Evolutionary conservation across 1,284 basidiomycete species (phyloP), one percentile per base, ranked within the genome.

Genomic region (Trametes polyzona): DNA sequence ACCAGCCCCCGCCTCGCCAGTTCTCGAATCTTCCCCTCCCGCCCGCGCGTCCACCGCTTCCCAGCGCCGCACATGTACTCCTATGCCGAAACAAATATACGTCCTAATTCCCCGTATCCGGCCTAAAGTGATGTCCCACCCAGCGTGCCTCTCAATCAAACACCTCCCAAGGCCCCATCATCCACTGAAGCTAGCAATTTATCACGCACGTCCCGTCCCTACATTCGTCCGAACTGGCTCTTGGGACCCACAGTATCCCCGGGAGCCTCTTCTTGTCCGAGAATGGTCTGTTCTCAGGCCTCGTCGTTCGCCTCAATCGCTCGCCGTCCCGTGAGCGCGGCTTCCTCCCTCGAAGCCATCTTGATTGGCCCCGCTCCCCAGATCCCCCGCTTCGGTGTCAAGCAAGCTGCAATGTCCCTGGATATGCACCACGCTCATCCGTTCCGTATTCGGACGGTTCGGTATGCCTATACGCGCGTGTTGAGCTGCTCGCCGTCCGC

Each of bases 401-500:
- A 55, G 46, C 43, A 48, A 55, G 53, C 46, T 43, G 47, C 46
- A 48, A 47, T 55, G 46, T 48, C 33, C 46, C 53, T 55, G 12
- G 40, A 23, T 5, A 19, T 14, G 16, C 23, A 5, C 23, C 11
- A 14, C 32, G 23, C 40, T 48, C 53, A 36, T 35, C 24, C 30
- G 21, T 30, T 12, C 53, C 46, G 24, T 24, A 43, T 36, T 6
- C 26, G 46, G 32, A 19, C 39, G 2, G 19, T 32, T 5, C 21
- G 9, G 21, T 42, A 26, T 27, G 47, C 27, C 39, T 23, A 37
- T 35, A 47, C 42, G 21, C 23, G 11, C 16, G 10, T 42, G 30
- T 12, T 21, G 44, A 37, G 29, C 9, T 5, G 6, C 8, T 6
- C 40, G 29, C 40, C 14, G n/a, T 30, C 27, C 26, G 10, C 39